These are phyloP conservation scores for Barbatosphaeria neglecta DNA, from an alignment of 495 filamentous ascomycete genomes.

Conservation along the genomic window DNA sequence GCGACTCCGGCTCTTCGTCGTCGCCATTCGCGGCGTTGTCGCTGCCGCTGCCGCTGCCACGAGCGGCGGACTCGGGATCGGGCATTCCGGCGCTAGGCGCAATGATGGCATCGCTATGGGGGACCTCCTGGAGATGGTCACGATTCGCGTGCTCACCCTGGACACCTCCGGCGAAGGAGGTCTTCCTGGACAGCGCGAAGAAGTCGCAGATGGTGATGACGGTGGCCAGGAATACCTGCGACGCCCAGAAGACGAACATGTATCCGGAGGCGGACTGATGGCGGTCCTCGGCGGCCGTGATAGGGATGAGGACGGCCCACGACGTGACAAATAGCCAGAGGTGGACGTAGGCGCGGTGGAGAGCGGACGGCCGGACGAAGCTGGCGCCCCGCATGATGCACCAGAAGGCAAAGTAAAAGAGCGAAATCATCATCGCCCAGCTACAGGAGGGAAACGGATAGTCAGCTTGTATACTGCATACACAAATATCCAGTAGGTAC, in stretches of 20 bases:
- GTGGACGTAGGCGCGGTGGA: slow-evolving; percentile 68
- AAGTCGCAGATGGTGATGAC: slow-evolving; percentile 67
- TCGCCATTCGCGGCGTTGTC: slow-evolving; percentile 30
- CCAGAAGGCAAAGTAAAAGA: slow-evolving; percentile 75
- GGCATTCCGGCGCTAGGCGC: slow-evolving; percentile 12
- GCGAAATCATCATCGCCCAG: slow-evolving; percentile 73
- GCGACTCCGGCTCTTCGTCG: slow-evolving; percentile 37
- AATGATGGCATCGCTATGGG: slow-evolving; percentile 18
- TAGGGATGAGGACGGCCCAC: slow-evolving; percentile 60
- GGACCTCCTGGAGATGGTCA: slow-evolving; percentile 20
- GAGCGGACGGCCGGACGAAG: slow-evolving; percentile 71
- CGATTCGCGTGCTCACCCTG: slow-evolving; percentile 34
- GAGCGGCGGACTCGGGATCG: slow-evolving; percentile 9
- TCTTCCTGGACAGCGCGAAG: slow-evolving; percentile 63
- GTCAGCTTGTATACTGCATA: too few species aligned
- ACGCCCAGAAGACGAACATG: slow-evolving; percentile 69
- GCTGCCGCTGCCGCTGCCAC: too few species aligned
- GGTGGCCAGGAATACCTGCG: slow-evolving; percentile 60
- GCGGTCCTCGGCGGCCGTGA: slow-evolving; percentile 63
- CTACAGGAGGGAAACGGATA: too few species aligned
- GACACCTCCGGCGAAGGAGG: slow-evolving; percentile 44
- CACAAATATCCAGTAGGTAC: too few species aligned
- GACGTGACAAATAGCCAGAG: slow-evolving; percentile 71
- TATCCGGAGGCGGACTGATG: slow-evolving; percentile 66
- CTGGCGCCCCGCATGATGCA: slow-evolving; percentile 72